Evolutionary conservation across 345 rosid genomes (phyloP), one percentile per base, ranked within the genome.

Genomic region (Sisymbrium irio): DNA sequence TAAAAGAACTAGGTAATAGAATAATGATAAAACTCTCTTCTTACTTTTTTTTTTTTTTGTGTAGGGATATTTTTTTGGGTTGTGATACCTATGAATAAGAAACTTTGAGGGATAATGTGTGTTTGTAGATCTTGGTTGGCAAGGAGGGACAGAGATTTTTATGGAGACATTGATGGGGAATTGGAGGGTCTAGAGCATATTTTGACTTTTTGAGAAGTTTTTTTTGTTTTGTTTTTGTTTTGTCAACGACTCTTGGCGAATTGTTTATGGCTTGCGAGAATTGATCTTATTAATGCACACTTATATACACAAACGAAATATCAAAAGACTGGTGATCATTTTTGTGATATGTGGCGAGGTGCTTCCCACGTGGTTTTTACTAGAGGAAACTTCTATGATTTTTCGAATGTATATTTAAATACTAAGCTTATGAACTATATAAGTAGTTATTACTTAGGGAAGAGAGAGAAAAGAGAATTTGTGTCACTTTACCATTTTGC

Each of bases 321-420:
- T 32, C 33, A 30, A 32, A 60, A 44, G 51, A 32, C 46, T 62
- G 59, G 40, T 62, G 75, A 28, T 19, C 51, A 62, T 53, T 35
- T 35, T 39, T 33, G 70, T 62, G 30, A 67, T 67, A 13, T 68
- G 74, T 75, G 79, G 28, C 53, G 12, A 17, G 49, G 69, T 68
- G 70, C 72, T 56, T 64, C 67, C 8, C 80, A 71, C 76, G 80
- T 71, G 67, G 76, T 64, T 59, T 46, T 47, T 77, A 28, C 40
- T 28, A 70, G 47, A 45, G 22, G 59, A 69, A 70, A 36, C 13
- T 63, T 70, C 76, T 46, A 18, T 56, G 71, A 13, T 18, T 44
- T 63, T 55, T 44, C 60, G 4, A 15, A 65, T 14, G 11, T 30
- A 10, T 32, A 32, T 25, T 13, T 50, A 50, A 11, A 13, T 60